Percentiles rank a stretch among this genome's conserved stretches.
Conservation (phyloP, 1,139 yeast species). For the Pichia sp. region DNA sequence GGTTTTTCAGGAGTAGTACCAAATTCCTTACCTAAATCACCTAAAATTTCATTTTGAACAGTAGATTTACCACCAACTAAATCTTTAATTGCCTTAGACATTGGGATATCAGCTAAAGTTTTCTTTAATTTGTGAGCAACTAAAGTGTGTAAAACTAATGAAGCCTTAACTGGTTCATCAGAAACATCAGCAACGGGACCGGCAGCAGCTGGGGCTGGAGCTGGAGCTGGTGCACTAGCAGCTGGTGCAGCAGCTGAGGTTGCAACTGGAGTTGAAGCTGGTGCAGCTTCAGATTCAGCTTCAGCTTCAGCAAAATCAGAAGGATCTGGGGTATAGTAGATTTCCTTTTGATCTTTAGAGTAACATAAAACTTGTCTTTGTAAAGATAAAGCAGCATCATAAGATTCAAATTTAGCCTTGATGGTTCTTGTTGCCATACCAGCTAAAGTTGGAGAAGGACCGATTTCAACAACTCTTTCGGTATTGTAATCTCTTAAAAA, state of each 20-base stretch:
- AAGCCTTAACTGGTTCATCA: slow-evolving; percentile 85
- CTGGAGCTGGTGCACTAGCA: slow-evolving; percentile 54
- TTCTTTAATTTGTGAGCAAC: slow-evolving; percentile 96
- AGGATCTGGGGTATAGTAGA: slow-evolving; percentile 91
- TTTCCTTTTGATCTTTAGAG: slow-evolving; percentile 92
- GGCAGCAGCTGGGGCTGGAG: slow-evolving; percentile 53
- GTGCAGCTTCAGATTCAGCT: slow-evolving; percentile 36
- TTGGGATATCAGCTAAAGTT: slow-evolving; percentile 75
- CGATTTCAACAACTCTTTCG: slow-evolving; percentile 95
- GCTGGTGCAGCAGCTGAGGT: slow-evolving; percentile 46
- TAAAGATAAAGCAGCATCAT: slow-evolving; percentile 93
- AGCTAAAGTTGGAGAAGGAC: slow-evolving; percentile 97
- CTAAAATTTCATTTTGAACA: slow-evolving; percentile 94
- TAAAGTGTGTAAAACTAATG: slow-evolving; percentile 74
- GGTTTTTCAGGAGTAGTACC: slow-evolving; percentile 98
- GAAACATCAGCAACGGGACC: slow-evolving; percentile 80
- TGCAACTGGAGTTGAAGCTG: slow-evolving; percentile 40
- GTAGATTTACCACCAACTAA: slow-evolving; percentile 98
- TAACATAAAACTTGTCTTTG: slow-evolving; percentile 96
- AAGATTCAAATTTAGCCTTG: slow-evolving; percentile 93
- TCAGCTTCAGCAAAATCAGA: slow-evolving; percentile 44
- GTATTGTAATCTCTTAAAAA: slow-evolving; percentile 90
- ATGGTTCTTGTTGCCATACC: slow-evolving; percentile 98
- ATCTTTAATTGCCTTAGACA: slow-evolving; percentile 91
- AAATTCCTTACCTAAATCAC: slow-evolving; percentile 96